Conservation (phyloP, 2,329 filamentous ascomycete species). For the Talaromyces sp. region DNA sequence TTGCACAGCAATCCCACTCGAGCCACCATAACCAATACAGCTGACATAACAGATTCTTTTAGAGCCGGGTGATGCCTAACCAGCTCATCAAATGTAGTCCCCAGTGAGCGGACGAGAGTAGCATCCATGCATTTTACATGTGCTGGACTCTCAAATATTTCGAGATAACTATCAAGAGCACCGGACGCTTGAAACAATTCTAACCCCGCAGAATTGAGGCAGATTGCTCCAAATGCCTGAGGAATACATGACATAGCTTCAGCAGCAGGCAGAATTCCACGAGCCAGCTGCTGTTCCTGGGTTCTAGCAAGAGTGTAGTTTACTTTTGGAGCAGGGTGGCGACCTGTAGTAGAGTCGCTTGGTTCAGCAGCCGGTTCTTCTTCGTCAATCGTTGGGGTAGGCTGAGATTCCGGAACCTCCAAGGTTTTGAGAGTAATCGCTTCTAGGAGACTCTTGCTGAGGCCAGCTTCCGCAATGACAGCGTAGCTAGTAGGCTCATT, state of each 20-base stretch:
- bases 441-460: constrained; percentile 80
- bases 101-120: constrained; percentile 67
- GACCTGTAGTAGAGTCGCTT: constrained; percentile 27
- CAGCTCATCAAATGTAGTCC: constrained; percentile 86
- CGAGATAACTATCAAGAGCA: constrained; percentile 80
- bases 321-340: constrained; percentile 11
- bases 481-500: constrained; percentile 97
- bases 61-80: constrained; percentile 86
- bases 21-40: constrained; percentile 83
- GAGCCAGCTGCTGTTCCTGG: constrained; percentile 42
- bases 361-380: constrained; percentile 31
- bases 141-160: constrained; percentile 89
- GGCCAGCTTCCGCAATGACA: constrained; percentile 87
- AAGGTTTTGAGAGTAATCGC: constrained; percentile 58
- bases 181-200: constrained; percentile 78
- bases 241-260: constrained; percentile 87
- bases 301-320: constrained; percentile 27
- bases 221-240: constrained; percentile 86
- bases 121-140: constrained; percentile 84
- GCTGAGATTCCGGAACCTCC: constrained; percentile 27
- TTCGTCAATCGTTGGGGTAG: constrained; percentile 28
- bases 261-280: constrained; percentile 75
- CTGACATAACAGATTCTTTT: constrained; percentile 71
- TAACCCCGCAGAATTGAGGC: constrained; percentile 80
- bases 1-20: constrained; percentile 71